Base-by-base conservation (phyloP, 805 yeast species). In the Saccharomycopsis selenospora region DNA sequence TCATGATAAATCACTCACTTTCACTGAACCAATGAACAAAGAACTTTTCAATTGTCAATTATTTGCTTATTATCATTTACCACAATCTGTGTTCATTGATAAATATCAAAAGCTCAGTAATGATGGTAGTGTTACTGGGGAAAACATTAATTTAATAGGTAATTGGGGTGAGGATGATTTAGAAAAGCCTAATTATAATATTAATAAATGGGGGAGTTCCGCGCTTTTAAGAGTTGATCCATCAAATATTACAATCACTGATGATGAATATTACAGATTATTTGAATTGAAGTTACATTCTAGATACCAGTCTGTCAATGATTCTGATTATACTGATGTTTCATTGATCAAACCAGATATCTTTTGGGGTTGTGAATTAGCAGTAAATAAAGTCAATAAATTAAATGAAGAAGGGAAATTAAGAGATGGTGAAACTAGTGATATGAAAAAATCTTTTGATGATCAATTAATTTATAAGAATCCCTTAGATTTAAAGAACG, bases 101-200 rank as follows among this genome's bases (percentile, higher is more conserved):
- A 56, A 60, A 55, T 70, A 70, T 56, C 72, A 72, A 55, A 44
- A 14, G 10, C 25, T 36, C 4, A 23, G 33, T 10, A 28, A 56
- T n/a, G 48, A 40, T 23, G 25, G 20, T 6, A 23, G 33, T 7
- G 11, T 46, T 17, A 20, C 20, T 10, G 38, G 38, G 6, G 38
- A 33, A 14, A n/a, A n/a, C n/a, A 6, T 33, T 6, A 36, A 52
- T 40, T 54, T 66, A 23, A 20, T 66, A 3, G 66, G 61, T 0
- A 57, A 65, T 4, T 70, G 72, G 72, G 76, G 76, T 3, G 72
- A 70, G 43, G 61, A 67, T 2, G 73, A 71, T 53, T 61, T 71
- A 14, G 76, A 71, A 49, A 63, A 61, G 17, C 76, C 76, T 3
- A 66, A 61, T 14, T 71, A 73, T 70, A 59, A 56, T 24, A 66